Base-by-base conservation (phyloP, 352 stramenopile species). In the Globisporangium rhizosaccharum region DNA sequence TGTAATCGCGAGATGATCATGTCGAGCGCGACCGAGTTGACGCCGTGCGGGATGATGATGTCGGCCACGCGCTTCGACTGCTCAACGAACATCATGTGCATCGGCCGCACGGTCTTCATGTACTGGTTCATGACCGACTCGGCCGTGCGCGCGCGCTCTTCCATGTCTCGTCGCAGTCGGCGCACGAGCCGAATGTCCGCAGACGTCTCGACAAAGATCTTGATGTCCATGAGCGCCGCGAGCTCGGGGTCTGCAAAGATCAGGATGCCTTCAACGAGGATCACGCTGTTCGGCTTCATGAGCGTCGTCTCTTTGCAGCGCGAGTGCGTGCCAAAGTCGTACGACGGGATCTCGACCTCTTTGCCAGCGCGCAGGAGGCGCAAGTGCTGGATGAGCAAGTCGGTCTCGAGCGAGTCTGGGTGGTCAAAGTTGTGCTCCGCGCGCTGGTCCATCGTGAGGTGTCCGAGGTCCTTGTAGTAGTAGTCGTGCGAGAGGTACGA, bases 81-180 rank as follows among this genome's bases (percentile, higher is more conserved):
- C 75, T 98, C 96, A 9, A 99, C 96, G 63, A 98, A 99, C 79
- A 96, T 90, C 66, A 98, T 89, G 82, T 99, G 97, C 95, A 99
- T 99, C 28, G 97, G 97, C 30, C 96, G 88, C 37, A 99, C 97
- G n/a, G 95, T 98, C 58, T 79, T 86, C 68, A 97, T 88, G 78
- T 99, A 99, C 84, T 99, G 97, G 44, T 86, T 72, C 62, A 98
- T 92, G 44, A 99, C 97, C 11, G 90, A 89, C 44, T 98, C 86
- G n/a, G 96, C 73, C 48, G 88, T 97, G 50, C 97, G 76, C 28
- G 85, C 93, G 51, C 97, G 84, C 80, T 99, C 96, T n/a, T 85
- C 68, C 47, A 96, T 97, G 73, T 99, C 96, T 53, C 96, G 76
- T 62, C 82, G 71, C 70, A 99, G 82, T 25, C 96, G 82, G 41